Base-by-base conservation (phyloP, 495 filamentous ascomycete genomes). In the Aspergillus sparsus region DNA sequence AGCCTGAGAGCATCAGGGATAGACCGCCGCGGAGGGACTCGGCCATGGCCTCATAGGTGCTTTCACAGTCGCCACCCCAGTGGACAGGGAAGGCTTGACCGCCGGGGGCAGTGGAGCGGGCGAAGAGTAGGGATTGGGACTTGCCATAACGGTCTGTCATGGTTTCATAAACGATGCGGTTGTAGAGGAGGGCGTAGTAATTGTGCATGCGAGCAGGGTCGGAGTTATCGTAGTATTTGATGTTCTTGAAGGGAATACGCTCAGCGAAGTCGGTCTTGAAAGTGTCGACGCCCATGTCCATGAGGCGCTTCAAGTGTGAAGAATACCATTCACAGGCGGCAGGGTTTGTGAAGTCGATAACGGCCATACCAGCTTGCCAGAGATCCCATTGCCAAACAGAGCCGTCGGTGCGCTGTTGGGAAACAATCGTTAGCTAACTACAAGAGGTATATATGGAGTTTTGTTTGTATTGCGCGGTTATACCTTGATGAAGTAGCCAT, bases 181-280 rank as follows among this genome's bases (percentile, higher is more conserved):
- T 90, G 76, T 88, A 90, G 2, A 87, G 69, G 62, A 86, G 85
- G 42, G 87, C 80, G 67, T 89, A 90, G 74, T 84, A 89, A 68
- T 91, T 91, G 73, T 90, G 88, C 87, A 90, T 90, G 59, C 80
- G 80, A 15, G 70, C 70, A 2, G 86, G 82, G 60, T 88, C 83
- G 56, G 79, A 74, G 54, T 72, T 70, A 66, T 85, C 82, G 60
- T 76, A 76, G 80, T 84, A 88, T 41, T 76, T 64, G 10, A 90
- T 81, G 61, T 85, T 82, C 27, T 77, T 73, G n/a, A 79, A 77
- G 0, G 87, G 87, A 50, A 89, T 87, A 35, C 87, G 78, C 70
- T 90, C 87, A 13, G 86, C 87, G 61, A 90, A 90, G 69, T 91
- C 87, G 13, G 88, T 89, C 66, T 89, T 90, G 79, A 90, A 83